Base-by-base conservation (phyloP, 176 grass and related monocot genomes). In the Hordeum vulgare region DNA sequence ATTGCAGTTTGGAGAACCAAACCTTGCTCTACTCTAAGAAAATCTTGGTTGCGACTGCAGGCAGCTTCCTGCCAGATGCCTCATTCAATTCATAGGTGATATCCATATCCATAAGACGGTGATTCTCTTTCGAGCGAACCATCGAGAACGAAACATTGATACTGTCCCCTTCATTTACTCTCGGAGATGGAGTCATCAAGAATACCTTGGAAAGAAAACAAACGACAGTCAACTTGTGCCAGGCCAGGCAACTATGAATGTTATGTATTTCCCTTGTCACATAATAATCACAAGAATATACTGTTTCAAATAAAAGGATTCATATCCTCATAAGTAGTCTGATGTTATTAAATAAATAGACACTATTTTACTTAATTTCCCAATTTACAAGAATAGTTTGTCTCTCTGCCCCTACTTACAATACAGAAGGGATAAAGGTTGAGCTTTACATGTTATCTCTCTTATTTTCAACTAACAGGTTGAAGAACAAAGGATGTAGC, bases 91-190 rank as follows among this genome's bases (percentile, higher is more conserved):
- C 91, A 67, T 88, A 94, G 23, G 88, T 90, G 79, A 99, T 82
- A 9, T 96, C 93, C 73, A 99, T 71, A 77, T 99, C 91, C 93
- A 96, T 99, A 64, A 99, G 84, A 21, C 97, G 89, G 75, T 96
- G 97, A 56, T 99, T 96, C 86, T 99, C 91, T 82, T 94, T 96
- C 13, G 93, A 94, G 45, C 97, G 93, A 69, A 77, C 85, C 97
- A 99, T 96, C 18, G 56, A 79, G 81, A 99, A 99, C 37, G 93
- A 99, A 59, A 95, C 77, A 24, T 85, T 84, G 41, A 99, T 41
- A 75, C 21, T 89, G 90, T 96, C 93, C 67, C 97, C 91, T 82
- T 84, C 91, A 74, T 79, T 85, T 65, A 92, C 97, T 75, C 79
- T 94, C 62, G 80, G 69, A 74, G 87, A 41, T 33, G 93, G 91